A percentile compares a stretch with the other conserved stretches of the same genome.
Evolutionary conservation across 805 yeast species (phyloP).

Genomic region (Kluyveromyces aestuarii): DNA sequence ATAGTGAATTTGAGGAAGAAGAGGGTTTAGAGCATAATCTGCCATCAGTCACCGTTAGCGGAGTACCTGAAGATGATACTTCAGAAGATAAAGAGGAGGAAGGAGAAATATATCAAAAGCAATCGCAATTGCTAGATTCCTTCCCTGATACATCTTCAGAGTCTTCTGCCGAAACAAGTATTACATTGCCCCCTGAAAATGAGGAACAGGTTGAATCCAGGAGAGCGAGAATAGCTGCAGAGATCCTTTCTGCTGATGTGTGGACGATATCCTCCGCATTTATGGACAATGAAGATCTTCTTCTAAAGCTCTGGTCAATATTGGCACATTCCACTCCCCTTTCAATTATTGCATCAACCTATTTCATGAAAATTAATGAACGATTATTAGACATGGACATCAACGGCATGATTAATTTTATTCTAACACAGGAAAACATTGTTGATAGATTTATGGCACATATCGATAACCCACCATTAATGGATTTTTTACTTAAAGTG

Average conservation of each 20-base stretch:
- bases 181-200: slow-evolving; percentile 25
- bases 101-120: slow-evolving; percentile 12
- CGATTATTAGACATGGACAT: slow-evolving; percentile 83
- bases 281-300: slow-evolving; percentile 58
- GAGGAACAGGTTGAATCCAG: slow-evolving; percentile 31
- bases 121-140: slow-evolving; percentile 12
- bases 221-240: slow-evolving; percentile 70
- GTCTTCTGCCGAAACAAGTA: slow-evolving; percentile 27
- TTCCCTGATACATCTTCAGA: slow-evolving; percentile 17
- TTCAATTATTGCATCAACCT: slow-evolving; percentile 71
- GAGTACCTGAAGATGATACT: background rate
- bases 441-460: slow-evolving; percentile 78
- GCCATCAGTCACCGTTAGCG: background rate
- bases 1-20: slow-evolving; percentile 9
- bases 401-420: slow-evolving; percentile 64
- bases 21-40: slow-evolving; percentile 5
- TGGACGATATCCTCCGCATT: slow-evolving; percentile 91
- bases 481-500: slow-evolving; percentile 84
- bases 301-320: slow-evolving; percentile 71
- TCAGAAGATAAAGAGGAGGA: slow-evolving; percentile 3
- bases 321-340: slow-evolving; percentile 60
- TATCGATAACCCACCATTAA: slow-evolving; percentile 85
- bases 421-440: slow-evolving; percentile 56
- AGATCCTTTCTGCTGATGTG: slow-evolving; percentile 81
- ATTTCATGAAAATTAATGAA: slow-evolving; percentile 86